Evolutionary conservation across 2,329 filamentous ascomycete genomes (phyloP).

Genomic region (Chlorencoelia australis): DNA sequence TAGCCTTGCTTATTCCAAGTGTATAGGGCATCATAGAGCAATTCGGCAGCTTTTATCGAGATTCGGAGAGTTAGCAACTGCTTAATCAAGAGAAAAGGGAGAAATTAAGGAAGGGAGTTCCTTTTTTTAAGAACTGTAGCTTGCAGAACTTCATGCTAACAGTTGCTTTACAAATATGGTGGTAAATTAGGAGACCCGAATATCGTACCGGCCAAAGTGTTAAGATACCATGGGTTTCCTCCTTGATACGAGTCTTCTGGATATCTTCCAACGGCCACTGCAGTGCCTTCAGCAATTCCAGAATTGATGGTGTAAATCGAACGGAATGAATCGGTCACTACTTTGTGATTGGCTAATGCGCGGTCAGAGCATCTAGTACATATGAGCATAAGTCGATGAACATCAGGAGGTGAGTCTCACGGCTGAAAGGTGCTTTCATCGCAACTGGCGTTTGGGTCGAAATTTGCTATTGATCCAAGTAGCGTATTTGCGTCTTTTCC

Average conservation of each 20-base stretch:
- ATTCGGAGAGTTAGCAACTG: too few species aligned
- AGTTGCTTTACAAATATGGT: too few species aligned
- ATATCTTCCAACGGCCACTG: slow-evolving; percentile 57
- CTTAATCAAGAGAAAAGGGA: too few species aligned
- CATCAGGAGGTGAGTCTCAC: slow-evolving; percentile 28
- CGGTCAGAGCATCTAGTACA: slow-evolving; percentile 26
- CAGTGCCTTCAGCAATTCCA: slow-evolving; percentile 47
- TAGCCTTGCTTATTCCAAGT: slow-evolving; percentile 56
- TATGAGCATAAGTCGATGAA: background rate
- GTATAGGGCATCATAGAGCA: slow-evolving; percentile 66
- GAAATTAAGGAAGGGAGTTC: too few species aligned
- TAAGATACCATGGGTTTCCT: slow-evolving; percentile 75
- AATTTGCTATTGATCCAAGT: slow-evolving; percentile 55
- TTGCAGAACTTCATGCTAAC: too few species aligned
- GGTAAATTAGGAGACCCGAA: too few species aligned
- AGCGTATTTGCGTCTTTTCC: slow-evolving; percentile 67
- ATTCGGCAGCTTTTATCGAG: slow-evolving; percentile 75
- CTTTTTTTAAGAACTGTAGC: too few species aligned
- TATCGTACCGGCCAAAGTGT: slow-evolving; percentile 60
- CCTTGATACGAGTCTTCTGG: slow-evolving; percentile 65
- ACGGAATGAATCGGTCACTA: slow-evolving; percentile 66
- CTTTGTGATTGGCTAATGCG: slow-evolving; percentile 67
- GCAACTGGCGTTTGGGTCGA: slow-evolving; percentile 58
- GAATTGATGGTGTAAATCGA: slow-evolving; percentile 59
- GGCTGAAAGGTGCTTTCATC: slow-evolving; percentile 68